Evolutionary conservation across 2,329 filamentous ascomycete genomes (phyloP), one percentile per base, ranked within the genome.

Genomic region (Pseudogymnoascus pannorum): DNA sequence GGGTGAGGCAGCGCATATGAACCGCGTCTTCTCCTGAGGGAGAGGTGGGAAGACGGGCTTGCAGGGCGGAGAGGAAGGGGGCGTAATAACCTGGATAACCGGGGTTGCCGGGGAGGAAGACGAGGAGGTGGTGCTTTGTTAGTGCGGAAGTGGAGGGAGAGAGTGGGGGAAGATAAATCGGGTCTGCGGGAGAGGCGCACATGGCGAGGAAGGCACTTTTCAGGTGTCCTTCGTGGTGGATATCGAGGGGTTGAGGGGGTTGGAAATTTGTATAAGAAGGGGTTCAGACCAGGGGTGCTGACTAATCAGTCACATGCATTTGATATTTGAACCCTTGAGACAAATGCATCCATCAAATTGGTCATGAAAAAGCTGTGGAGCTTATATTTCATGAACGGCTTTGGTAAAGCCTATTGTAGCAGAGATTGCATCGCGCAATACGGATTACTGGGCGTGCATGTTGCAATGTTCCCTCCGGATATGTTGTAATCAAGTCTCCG

Each of bases 41-140:
- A 14, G 72, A 73, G 22, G 72, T 72, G 64, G 81, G 75, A 11
- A 91, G 74, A 11, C 84, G 73, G 0, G 73, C 71, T 51, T 84
- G 78, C 2, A 92, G 75, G 12, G 79, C 76, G 0, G 76, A 76
- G 9, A 92, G 77, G 72, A 91, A 93, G 36, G 82, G 78, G 62
- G 75, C 76, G 73, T 93, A 93, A 78, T 89, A 93, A 61, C 81
- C 82, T 58, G 92, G 81, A 16, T 91, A 77, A 4, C 89, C 89
- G 4, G 89, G 89, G 66, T 93, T 93, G 18, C 89, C 89, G 26
- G 87, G 83, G 40, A 93, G 79, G 73, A 90, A 87, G 75, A 85
- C 91, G 66, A 92, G 75, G 58, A 92, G 80, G 63, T 76, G 59
- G 14, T 61, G 62, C 29, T 51, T 58, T 26, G 60, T 38, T 40